A percentile compares a stretch with the other conserved stretches of the same genome.
phyloP scores from a whole-genome alignment of 2,329 filamentous ascomycete genomes.

The Tolypocladium tropicale region DNA sequence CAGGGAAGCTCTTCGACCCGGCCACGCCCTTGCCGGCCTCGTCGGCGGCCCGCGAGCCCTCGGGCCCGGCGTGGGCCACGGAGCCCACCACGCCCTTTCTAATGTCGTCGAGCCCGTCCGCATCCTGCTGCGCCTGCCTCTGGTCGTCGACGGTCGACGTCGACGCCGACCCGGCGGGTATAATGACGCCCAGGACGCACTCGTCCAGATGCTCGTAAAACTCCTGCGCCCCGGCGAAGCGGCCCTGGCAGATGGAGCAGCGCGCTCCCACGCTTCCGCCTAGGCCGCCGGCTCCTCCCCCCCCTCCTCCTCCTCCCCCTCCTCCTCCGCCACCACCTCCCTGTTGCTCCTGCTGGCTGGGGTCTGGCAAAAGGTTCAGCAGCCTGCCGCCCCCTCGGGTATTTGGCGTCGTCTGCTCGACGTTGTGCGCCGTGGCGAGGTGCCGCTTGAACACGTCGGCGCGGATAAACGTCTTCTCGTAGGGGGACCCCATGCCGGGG shows the following conservation, averaged over 20 bases:
- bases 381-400: slow-evolving; percentile 38
- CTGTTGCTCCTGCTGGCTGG: background rate
- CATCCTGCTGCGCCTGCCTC: background rate
- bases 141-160: background rate
- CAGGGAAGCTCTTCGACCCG: background rate
- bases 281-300: background rate
- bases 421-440: slow-evolving; percentile 82
- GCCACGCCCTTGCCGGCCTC: background rate
- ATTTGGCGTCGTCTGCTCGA: slow-evolving; percentile 90
- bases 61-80: background rate
- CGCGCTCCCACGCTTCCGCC: slow-evolving; percentile 52
- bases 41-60: background rate
- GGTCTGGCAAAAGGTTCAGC: slow-evolving; percentile 3
- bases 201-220: slow-evolving; percentile 92
- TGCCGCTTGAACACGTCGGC: slow-evolving; percentile 97
- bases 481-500: slow-evolving; percentile 73
- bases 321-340: background rate
- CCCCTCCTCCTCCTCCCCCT: background rate
- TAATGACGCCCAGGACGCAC: slow-evolving; percentile 49
- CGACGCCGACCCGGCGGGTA: slow-evolving; percentile 21
- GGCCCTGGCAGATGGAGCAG: slow-evolving; percentile 79
- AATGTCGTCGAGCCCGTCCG: background rate
- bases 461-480: slow-evolving; percentile 91
- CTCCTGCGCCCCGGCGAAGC: slow-evolving; percentile 79
- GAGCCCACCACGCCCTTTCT: background rate